phyloP scores from a whole-genome alignment of 768 basidiomycete genomes.

The Termitomyces sp. region DNA sequence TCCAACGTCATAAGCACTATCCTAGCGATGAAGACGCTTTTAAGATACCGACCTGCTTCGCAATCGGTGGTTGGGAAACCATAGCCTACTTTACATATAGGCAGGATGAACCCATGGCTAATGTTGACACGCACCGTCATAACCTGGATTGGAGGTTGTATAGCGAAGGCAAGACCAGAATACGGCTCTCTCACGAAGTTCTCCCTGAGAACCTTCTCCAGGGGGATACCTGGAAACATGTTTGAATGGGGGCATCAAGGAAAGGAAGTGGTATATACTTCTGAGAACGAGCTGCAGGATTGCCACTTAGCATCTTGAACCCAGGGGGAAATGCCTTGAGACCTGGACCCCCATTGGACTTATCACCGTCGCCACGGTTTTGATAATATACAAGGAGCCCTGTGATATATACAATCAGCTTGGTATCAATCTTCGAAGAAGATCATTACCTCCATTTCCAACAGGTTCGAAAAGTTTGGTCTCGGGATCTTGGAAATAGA shows the following conservation, averaged over 20 bases:
- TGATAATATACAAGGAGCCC: conserved; percentile 37
- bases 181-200: conserved; percentile 33
- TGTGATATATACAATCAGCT: conserved; percentile 4
- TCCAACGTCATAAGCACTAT: conserved; percentile 2
- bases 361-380: conserved; percentile 32
- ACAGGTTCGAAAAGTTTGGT: conserved; percentile 31
- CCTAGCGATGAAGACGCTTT: background rate
- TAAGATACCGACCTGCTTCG: conserved; percentile 20
- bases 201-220: conserved; percentile 30
- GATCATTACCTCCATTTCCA: conserved; percentile 26
- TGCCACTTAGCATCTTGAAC: conserved; percentile 37
- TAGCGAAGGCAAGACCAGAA: conserved; percentile 36
- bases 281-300: conserved; percentile 28
- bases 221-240: conserved; percentile 18
- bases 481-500: conserved; percentile 34
- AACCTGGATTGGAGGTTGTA: conserved; percentile 19
- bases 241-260: background rate
- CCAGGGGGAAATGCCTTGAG: conserved; percentile 38
- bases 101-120: background rate
- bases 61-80: conserved; percentile 40
- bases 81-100: conserved; percentile 14
- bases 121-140: conserved; percentile 16
- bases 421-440: background rate
- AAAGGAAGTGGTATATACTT: conserved; percentile 17
- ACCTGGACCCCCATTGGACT: conserved; percentile 30